Evolutionary conservation across 2,329 filamentous ascomycete genomes (phyloP), one percentile per base, ranked within the genome.

Genomic region (Grosmannia clavigera): DNA sequence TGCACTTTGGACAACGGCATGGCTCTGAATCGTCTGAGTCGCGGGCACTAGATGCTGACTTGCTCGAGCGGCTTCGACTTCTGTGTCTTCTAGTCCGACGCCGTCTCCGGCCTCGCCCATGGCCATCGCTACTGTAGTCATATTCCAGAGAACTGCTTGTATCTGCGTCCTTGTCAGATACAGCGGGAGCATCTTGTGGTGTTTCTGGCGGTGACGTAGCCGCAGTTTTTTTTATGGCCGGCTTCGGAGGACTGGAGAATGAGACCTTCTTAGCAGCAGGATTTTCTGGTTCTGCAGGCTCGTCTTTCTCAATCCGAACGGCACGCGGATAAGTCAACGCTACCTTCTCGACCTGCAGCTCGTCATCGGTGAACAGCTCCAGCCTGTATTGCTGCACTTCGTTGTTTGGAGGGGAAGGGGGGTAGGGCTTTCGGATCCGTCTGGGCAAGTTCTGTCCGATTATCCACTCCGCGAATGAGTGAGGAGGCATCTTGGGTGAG

Each of bases 351-450:
- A 74, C 71, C 9, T 76, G 74, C n/a, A 72, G 74, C 60, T 80
- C 77, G 52, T 81, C 78, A 62, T 82, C 78, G 12, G 79, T 81
- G 16, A 73, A 71, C 1, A 80, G 66, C 58, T 76, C 71, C 38
- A 80, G 66, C 27, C 67, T 72, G 60, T 77, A 65, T 57, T 51
- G 54, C 12, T 75, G 67, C 22, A 70, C 69, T 55, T 64, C 58
- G 29, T 10, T 63, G 61, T 38, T 59, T 55, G 59, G 58, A 55
- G 10, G 43, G 60, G 22, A 3, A 22, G 40, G 50, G 14, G 58
- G 54, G 16, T 38, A 58, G 2, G 48, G 57, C 12, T 43, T 50
- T 5, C 43, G 38, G 1, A n/a, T 43, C 27, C 57, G 43, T 27
- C 19, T 59, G 5, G 63, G 55, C n/a, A 72, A 55, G 55, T 76